Evolutionary conservation across 768 basidiomycete genomes (phyloP), one percentile per base, ranked within the genome.

Genomic region (Pulveroboletus sp.): DNA sequence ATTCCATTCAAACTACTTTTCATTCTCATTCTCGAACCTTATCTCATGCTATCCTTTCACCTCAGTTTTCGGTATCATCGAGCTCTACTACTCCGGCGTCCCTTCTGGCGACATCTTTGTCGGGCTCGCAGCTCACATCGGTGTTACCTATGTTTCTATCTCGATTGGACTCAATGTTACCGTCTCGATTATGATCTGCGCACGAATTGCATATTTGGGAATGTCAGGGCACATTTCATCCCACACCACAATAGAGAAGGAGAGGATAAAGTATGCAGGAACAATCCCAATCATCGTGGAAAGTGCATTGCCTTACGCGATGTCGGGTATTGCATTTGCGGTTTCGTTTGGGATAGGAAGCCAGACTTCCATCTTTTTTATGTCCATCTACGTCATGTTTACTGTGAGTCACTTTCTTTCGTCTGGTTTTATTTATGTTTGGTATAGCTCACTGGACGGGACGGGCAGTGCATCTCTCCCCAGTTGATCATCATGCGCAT

Each of bases 401-500:
- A 51, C 45, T 9, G 49, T 56, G 21, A 17, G 54, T 46, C 2
- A 9, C 27, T 7, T 29, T 29, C 27, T 29, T 29, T 9, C 12
- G 27, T 29, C 5, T 9, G 27, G 8, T 20, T 38, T 5, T n/a
- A n/a, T 14, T 23, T 17, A 2, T 23, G 25, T 19, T n/a, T n/a
- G 17, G 23, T 2, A 19, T 32, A 12, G 27, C 37, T 32, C 14
- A 32, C 17, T 19, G 12, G 27, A 9, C 16, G 23, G 5, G 25
- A 32, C 17, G 20, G 3, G 27, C 25, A 56, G 49, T 57, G 50
- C 32, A 32, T 57, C 24, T 47, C 50, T 14, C 54, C 54, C 6
- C 43, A 55, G 33, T 37, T 55, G 43, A 33, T 55, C 11, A 39
- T 55, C 35, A 32, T 49, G 23, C 53, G 53, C 12, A 40, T 55